These are phyloP conservation scores for Xylariales sp. DNA, from an alignment of 2,329 filamentous ascomycete species.

Conservation along the genomic window DNA sequence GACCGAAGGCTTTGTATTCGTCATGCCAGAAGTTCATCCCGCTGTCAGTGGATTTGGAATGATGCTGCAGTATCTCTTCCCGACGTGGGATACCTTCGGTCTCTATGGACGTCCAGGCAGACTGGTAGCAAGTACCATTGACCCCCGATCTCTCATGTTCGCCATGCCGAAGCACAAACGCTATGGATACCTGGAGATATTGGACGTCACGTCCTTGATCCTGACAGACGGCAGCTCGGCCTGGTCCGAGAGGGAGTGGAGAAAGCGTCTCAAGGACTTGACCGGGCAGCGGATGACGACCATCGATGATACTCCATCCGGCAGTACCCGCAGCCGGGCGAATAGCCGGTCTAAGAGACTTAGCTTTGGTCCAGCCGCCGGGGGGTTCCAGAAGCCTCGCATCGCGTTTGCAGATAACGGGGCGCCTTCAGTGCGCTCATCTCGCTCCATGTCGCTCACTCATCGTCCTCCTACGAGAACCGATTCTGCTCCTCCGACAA, in stretches of 20 bases:
- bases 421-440: conserved; percentile 42
- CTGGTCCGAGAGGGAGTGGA: conserved; percentile 89
- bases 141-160: conserved; percentile 92
- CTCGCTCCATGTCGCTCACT: conserved; percentile 46
- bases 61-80: conserved; percentile 88
- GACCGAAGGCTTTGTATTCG: conserved; percentile 91
- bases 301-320: conserved; percentile 45
- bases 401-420: conserved; percentile 53
- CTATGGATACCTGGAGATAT: conserved; percentile 85
- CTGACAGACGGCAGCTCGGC: conserved; percentile 67
- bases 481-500: conserved; percentile 47
- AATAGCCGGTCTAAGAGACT: conserved; percentile 55
- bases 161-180: conserved; percentile 86
- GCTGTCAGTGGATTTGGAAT: conserved; percentile 93
- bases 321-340: conserved; percentile 41
- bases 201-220: conserved; percentile 80
- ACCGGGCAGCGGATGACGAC: conserved; percentile 74
- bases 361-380: conserved; percentile 41
- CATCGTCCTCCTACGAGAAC: conserved; percentile 35
- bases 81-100: conserved; percentile 86
- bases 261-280: conserved; percentile 80
- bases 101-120: conserved; percentile 86
- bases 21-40: conserved; percentile 94
- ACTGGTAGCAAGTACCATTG: conserved; percentile 80
- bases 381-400: conserved; percentile 33